phyloP scores from a whole-genome alignment of 148 eudicot species.

The Arctostaphylos glauca region DNA sequence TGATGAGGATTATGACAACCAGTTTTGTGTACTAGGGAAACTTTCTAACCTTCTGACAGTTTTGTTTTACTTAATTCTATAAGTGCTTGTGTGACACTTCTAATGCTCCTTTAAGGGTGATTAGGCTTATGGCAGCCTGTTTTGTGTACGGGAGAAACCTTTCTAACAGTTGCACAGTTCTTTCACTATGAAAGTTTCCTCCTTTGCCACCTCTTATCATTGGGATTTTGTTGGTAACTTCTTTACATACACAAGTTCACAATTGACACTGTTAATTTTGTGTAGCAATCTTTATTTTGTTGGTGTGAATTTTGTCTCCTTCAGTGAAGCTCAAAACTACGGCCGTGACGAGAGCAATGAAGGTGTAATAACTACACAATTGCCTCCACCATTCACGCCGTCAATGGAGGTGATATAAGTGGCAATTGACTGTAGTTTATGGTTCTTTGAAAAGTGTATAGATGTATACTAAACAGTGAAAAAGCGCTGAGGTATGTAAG shows the following conservation, averaged over 20 bases:
- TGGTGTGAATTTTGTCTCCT: not conserved
- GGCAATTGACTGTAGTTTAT: not conserved
- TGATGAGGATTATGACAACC: not conserved
- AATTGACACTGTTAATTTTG: no score
- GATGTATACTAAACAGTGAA: not conserved
- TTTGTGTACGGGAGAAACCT: no score
- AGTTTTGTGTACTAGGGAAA: not conserved
- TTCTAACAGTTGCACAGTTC: no score
- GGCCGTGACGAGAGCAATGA: not conserved
- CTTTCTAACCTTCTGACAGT: not conserved
- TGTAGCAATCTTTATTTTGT: not conserved
- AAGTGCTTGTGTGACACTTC: not conserved
- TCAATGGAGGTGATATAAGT: not conserved
- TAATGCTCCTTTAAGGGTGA: no score
- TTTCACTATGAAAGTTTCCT: not conserved
- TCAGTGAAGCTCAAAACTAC: not conserved
- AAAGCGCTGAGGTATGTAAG: not conserved
- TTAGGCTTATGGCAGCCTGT: no score
- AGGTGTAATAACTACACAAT: not conserved
- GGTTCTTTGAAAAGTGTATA: no score
- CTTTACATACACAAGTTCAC: not conserved
- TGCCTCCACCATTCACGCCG: not conserved
- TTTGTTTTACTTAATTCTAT: not conserved
- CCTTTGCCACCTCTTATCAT: not conserved
- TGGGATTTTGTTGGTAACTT: not conserved